A percentile compares a stretch with the other conserved stretches of the same genome.
Evolutionary conservation across 2,329 filamentous ascomycete genomes (phyloP).

Genomic region (Juglanconis sp.): DNA sequence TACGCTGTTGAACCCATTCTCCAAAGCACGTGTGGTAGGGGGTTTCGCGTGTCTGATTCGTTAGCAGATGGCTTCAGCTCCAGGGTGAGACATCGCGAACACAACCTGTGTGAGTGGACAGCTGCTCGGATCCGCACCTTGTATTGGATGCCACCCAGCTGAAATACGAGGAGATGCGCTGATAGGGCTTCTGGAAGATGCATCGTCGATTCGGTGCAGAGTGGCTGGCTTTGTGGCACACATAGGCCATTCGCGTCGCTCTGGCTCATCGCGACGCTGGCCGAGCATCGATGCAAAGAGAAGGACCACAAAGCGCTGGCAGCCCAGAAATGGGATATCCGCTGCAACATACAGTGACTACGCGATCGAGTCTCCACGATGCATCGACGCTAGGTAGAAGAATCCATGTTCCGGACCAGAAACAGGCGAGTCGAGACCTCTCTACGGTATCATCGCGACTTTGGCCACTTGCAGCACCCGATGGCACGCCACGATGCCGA

Average conservation of each 20-base stretch:
- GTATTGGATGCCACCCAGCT: neutral
- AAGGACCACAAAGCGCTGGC: too few species aligned
- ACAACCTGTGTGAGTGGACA: neutral
- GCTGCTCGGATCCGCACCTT: neutral
- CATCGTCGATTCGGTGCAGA: neutral
- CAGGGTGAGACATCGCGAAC: neutral
- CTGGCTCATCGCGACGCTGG: neutral
- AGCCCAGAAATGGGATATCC: too few species aligned
- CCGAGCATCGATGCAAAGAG: neutral
- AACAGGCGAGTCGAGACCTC: too few species aligned
- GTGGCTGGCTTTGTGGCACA: neutral
- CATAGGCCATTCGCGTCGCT: neutral
- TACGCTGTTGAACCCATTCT: neutral
- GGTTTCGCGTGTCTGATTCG: neutral
- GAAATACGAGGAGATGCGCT: neutral
- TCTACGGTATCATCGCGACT: too few species aligned
- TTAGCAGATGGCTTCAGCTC: neutral
- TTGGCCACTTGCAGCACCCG: neutral
- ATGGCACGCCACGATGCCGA: neutral
- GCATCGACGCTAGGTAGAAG: too few species aligned
- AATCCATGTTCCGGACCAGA: too few species aligned
- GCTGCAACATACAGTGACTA: too few species aligned
- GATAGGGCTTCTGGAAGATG: neutral
- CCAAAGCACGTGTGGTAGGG: too few species aligned
- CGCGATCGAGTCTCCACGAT: too few species aligned